Percentiles rank a stretch among this genome's conserved stretches.
These are phyloP conservation scores for Leccinum boreale DNA, from an alignment of 768 basidiomycete genomes.

Conservation along the genomic window DNA sequence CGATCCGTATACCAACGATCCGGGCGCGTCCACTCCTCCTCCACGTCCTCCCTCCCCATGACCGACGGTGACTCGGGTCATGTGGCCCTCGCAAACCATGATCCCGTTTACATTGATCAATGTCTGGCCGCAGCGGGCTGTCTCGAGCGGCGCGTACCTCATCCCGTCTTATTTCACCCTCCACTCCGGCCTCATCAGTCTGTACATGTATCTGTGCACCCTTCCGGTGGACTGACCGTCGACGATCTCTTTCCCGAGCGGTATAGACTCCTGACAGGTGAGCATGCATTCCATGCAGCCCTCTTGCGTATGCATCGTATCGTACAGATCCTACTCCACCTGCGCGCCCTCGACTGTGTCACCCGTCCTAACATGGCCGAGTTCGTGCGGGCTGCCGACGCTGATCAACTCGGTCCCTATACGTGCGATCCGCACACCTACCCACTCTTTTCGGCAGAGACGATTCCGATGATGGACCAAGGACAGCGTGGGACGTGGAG, in stretches of 20 bases:
- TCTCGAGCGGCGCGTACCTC: background rate
- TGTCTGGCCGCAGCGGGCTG: background rate
- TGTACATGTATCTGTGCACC: background rate
- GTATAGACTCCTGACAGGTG: background rate
- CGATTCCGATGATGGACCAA: background rate
- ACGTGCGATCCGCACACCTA: background rate
- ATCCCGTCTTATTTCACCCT: background rate
- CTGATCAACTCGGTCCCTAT: background rate
- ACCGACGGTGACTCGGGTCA: too few species aligned
- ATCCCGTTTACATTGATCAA: too few species aligned
- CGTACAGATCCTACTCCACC: conserved; percentile 1
- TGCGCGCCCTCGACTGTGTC: conserved; percentile 7
- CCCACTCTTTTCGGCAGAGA: background rate
- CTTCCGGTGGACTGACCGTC: too few species aligned
- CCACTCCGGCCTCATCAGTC: background rate
- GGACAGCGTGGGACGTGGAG: background rate
- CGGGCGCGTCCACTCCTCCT: too few species aligned
- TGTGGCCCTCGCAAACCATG: too few species aligned
- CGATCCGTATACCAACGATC: too few species aligned
- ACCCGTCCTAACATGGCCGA: background rate
- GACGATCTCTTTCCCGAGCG: background rate
- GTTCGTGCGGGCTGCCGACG: background rate
- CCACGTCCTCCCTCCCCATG: too few species aligned
- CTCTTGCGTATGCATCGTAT: background rate
- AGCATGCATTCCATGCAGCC: background rate